A percentile compares a stretch with the other conserved stretches of the same genome.
phyloP scores from a whole-genome alignment of 2,329 filamentous ascomycete genomes.

The Aspergillus clavatus region DNA sequence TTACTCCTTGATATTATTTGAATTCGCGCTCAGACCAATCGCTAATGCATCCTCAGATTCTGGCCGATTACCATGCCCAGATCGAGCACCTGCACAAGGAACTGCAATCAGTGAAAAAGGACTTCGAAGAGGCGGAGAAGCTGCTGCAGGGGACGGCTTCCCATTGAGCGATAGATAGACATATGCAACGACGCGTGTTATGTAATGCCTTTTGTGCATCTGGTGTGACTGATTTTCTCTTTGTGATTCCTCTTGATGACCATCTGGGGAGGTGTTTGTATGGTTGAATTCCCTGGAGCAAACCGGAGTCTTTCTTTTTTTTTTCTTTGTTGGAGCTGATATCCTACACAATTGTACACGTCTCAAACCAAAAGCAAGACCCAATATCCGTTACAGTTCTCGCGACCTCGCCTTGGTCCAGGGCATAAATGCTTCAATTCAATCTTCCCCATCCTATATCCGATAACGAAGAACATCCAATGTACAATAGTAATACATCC shows the following conservation, averaged over 20 bases:
- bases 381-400: not conserved
- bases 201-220: not conserved
- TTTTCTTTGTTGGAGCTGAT: constrained; percentile 10
- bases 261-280: constrained; percentile 6
- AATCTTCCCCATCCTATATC: constrained; percentile 18
- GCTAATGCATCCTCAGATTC: constrained; percentile 36
- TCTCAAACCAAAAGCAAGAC: not conserved
- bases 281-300: constrained; percentile 9
- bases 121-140: constrained; percentile 54
- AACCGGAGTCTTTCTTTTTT: no score
- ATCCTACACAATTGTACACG: not conserved
- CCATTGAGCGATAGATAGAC: constrained; percentile 10
- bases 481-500: constrained; percentile 37
- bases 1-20: not conserved
- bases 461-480: constrained; percentile 17
- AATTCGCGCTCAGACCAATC: constrained; percentile 24
- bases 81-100: constrained; percentile 58
- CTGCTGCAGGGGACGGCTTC: constrained; percentile 19
- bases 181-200: not conserved
- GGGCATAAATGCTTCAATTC: constrained; percentile 1
- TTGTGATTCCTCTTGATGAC: not conserved
- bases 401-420: constrained; percentile 12
- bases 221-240: not conserved
- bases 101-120: constrained; percentile 54
- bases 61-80: constrained; percentile 48